A percentile compares a stretch with the other conserved stretches of the same genome.
Evolutionary conservation across 495 filamentous ascomycete species (phyloP).

Genomic region (Parathielavia appendiculata): DNA sequence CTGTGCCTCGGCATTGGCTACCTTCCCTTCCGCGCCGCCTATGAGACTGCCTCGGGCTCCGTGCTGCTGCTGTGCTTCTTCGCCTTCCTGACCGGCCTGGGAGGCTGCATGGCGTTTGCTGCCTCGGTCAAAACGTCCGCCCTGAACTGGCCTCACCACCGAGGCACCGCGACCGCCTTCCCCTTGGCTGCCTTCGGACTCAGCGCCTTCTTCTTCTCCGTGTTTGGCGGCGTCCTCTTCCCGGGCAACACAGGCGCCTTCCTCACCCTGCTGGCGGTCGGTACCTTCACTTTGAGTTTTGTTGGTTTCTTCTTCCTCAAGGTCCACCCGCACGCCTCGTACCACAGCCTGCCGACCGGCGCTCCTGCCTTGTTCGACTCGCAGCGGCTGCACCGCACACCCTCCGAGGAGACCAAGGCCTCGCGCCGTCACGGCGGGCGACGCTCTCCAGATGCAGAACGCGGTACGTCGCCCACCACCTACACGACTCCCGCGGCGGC

Average conservation of each 20-base stretch:
- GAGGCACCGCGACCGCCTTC: slow-evolving; percentile 91
- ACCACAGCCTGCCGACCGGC: slow-evolving; percentile 55
- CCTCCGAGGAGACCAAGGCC: slow-evolving; percentile 50
- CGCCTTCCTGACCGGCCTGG: slow-evolving; percentile 76
- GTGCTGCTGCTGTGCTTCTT: slow-evolving; percentile 73
- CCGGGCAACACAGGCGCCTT: slow-evolving; percentile 78
- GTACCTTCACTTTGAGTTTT: slow-evolving; percentile 71
- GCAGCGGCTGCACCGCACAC: slow-evolving; percentile 57
- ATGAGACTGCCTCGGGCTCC: slow-evolving; percentile 57
- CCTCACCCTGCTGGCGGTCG: slow-evolving; percentile 70
- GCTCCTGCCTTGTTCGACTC: slow-evolving; percentile 46
- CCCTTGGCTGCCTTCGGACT: slow-evolving; percentile 89
- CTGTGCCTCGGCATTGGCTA: slow-evolving; percentile 70
- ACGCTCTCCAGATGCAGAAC: slow-evolving; percentile 48
- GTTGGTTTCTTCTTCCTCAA: slow-evolving; percentile 75
- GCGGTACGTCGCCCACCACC: slow-evolving; percentile 58
- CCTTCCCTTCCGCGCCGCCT: slow-evolving; percentile 66
- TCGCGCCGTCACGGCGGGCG: slow-evolving; percentile 24
- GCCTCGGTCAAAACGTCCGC: slow-evolving; percentile 84
- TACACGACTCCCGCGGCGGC: slow-evolving; percentile 29
- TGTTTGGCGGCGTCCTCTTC: slow-evolving; percentile 69
- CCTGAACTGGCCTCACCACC: slow-evolving; percentile 84
- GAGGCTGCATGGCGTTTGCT: slow-evolving; percentile 80
- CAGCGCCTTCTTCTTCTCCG: slow-evolving; percentile 93
- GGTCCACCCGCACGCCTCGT: slow-evolving; percentile 62